Conservation (phyloP, 1,284 basidiomycete species). For the Boletellus sp. region DNA sequence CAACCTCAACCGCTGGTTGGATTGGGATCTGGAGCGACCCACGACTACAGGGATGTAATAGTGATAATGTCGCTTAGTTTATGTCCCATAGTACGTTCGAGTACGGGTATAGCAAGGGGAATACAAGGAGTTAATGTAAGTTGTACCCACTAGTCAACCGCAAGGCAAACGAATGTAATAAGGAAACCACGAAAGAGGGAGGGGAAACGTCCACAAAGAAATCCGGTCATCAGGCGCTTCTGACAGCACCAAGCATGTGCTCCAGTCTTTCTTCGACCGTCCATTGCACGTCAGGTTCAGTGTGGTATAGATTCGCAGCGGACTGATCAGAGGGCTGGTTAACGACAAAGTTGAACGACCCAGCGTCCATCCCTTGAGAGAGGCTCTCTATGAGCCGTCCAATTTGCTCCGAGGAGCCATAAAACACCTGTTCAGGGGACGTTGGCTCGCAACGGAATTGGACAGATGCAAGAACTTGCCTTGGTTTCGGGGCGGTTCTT, state of each 20-base stretch:
- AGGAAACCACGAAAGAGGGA: conserved; percentile 1
- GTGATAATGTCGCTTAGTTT: conserved; percentile 28
- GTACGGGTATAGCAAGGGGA: conserved; percentile 27
- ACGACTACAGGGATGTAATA: conserved; percentile 8
- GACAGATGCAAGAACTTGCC: conserved; percentile 41
- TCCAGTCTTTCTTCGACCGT: conserved; percentile 74
- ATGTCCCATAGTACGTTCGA: conserved; percentile 35
- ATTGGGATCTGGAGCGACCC: conserved; percentile 46
- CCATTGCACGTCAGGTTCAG: conserved; percentile 60
- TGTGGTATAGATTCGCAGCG: conserved; percentile 54
- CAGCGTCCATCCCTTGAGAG: conserved; percentile 73
- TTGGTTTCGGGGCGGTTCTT: conserved; percentile 74
- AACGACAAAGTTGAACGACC: conserved; percentile 70
- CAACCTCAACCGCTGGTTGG: conserved; percentile 71
- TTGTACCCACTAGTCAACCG: conserved; percentile 12
- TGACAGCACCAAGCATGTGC: conserved; percentile 63
- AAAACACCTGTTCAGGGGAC: conserved; percentile 57
- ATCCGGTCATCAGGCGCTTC: conserved; percentile 33
- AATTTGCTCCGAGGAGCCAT: conserved; percentile 72
- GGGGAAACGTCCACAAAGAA: conserved; percentile 18
- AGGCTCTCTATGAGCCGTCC: conserved; percentile 76
- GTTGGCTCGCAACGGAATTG: conserved; percentile 13
- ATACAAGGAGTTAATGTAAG: conserved; percentile 10
- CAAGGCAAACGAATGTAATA: conserved; percentile 14
- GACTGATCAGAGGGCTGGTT: conserved; percentile 46